These are phyloP conservation scores for Pythium oligandrum DNA, from an alignment of 352 stramenopile genomes.

Conservation along the genomic window DNA sequence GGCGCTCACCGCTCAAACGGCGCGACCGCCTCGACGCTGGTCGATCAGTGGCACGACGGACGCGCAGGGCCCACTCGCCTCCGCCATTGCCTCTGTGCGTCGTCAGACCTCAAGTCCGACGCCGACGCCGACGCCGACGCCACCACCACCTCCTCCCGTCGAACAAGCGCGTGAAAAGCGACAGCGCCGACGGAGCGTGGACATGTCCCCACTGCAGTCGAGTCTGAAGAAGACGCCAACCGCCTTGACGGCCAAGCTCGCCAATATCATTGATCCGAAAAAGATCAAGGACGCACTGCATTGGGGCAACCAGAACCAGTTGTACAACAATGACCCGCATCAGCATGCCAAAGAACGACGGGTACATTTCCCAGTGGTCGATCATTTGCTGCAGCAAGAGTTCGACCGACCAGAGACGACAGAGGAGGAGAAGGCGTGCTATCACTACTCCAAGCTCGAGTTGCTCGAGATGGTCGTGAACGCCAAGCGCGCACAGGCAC, in stretches of 20 bases:
- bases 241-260: constrained; percentile 42
- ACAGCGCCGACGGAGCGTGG: constrained; percentile 18
- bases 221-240: constrained; percentile 57
- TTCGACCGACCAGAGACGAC: constrained; percentile 36
- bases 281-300: constrained; percentile 31
- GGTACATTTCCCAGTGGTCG: constrained; percentile 39
- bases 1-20: too few species aligned
- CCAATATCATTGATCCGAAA: constrained; percentile 46
- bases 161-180: constrained; percentile 7
- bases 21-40: constrained; percentile 13
- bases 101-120: not conserved
- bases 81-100: not conserved
- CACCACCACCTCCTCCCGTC: too few species aligned
- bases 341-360: constrained; percentile 20
- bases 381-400: constrained; percentile 28
- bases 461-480: constrained; percentile 46
- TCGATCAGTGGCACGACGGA: constrained; percentile 13
- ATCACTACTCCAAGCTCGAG: constrained; percentile 53
- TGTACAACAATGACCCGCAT: constrained; percentile 6
- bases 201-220: constrained; percentile 28
- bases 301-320: constrained; percentile 13
- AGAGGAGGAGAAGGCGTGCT: constrained; percentile 41
- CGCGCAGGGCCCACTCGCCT: not conserved
- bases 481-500: constrained; percentile 41
- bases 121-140: not conserved